Evolutionary conservation across 2,329 filamentous ascomycete genomes (phyloP), one percentile per base, ranked within the genome.

Genomic region (Neofusicoccum parvum): DNA sequence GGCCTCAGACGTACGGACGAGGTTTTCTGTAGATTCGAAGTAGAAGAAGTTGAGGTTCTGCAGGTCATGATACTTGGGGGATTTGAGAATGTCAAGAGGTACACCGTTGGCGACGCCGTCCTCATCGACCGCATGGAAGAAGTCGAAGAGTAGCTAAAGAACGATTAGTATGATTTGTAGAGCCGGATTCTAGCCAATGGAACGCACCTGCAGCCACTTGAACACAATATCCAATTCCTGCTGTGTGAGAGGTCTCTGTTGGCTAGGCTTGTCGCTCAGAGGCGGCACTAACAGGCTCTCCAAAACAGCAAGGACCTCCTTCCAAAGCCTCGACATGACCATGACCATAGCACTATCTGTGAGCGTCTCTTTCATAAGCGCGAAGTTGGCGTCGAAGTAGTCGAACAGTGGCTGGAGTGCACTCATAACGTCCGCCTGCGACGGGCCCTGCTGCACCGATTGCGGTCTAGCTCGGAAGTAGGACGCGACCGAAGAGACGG

Each of bases 31-130:
- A 37, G 90, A 87, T 73, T 98, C 94, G 74, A 95, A 96, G 82
- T 99, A 99, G 84, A 98, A 99, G 85, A 98, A 99, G 81, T 97
- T 96, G 68, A 99, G 86, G 68, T 92, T 94, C 70, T 95, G 92
- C 63, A 99, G 87, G 78, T 99, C 95, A 82, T 97, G 94, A 83
- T 97, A 99, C 85, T 99, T 99, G 74, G 94, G 92, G 70, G 92
- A 96, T 80, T 96, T 97, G 74, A 99, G 86, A 37, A 97, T 89
- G 76, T 97, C 94, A 50, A 92, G 87, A 0, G 94, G 91, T 2
- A 99, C 92, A 69, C 95, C 95, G 67, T 95, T 87, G 27, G 91
- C 91, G 77, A 94, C 91, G 64, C 94, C 88, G 72, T 91, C 87
- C 72, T 97, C 93, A 72, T 97, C 94, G 68, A 90, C 87, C 36